These are phyloP conservation scores for Globisporangium lucens DNA, from an alignment of 352 stramenopile genomes.

Conservation along the genomic window DNA sequence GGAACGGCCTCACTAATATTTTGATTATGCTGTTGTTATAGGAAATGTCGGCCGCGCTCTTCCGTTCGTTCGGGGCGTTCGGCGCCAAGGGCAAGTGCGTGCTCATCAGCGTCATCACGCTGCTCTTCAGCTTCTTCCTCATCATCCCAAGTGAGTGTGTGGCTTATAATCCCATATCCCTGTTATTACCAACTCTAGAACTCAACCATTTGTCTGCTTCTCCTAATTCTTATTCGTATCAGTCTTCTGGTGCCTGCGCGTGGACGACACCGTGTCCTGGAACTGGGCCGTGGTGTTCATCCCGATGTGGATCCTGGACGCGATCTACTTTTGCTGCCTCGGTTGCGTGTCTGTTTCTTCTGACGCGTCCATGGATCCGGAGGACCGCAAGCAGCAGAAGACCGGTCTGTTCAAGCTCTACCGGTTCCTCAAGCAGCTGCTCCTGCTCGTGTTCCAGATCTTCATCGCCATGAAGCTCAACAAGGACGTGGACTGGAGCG, in stretches of 20 bases:
- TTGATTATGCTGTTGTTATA: neutral
- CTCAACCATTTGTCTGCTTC: too few species aligned
- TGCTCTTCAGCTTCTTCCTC: constrained; percentile 83
- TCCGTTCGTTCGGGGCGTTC: constrained; percentile 72
- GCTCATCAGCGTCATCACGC: constrained; percentile 66
- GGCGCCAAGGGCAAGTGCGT: constrained; percentile 60
- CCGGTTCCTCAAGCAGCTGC: constrained; percentile 74
- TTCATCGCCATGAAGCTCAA: constrained; percentile 84
- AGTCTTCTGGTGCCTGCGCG: constrained; percentile 85
- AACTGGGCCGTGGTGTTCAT: constrained; percentile 80
- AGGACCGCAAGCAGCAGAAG: constrained; percentile 49
- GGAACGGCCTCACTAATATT: neutral
- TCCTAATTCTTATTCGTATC: constrained; percentile 12
- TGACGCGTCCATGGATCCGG: constrained; percentile 46
- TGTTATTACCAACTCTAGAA: too few species aligned
- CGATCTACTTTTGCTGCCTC: constrained; percentile 75
- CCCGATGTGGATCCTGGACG: constrained; percentile 75
- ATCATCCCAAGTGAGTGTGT: constrained; percentile 72
- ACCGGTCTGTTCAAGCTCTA: constrained; percentile 68
- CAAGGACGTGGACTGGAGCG: constrained; percentile 54
- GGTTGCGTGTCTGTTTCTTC: constrained; percentile 53
- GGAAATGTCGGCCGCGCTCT: constrained; percentile 63
- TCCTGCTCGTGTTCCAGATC: constrained; percentile 76
- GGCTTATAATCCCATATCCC: neutral
- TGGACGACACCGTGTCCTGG: constrained; percentile 72